Evolutionary conservation across 1,139 yeast species (phyloP).

Genomic region (Magnusiomyces clavatus): DNA sequence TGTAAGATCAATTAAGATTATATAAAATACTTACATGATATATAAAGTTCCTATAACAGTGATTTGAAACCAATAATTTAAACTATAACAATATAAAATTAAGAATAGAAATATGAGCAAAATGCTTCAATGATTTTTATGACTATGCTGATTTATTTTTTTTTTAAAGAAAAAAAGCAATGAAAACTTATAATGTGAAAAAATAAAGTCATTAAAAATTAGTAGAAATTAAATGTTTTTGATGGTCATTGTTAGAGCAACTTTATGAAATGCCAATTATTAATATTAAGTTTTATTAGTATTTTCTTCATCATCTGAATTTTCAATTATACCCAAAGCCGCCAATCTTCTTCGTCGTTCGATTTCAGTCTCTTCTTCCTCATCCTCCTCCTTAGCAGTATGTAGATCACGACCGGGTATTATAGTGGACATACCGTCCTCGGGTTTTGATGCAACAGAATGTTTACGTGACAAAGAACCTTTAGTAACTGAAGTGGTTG

Average conservation of each 20-base stretch:
- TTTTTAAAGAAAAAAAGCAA: background rate
- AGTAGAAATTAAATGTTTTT: background rate
- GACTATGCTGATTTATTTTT: too few species aligned
- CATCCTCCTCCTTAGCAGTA: constrained; percentile 14
- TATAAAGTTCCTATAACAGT: too few species aligned
- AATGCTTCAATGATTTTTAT: too few species aligned
- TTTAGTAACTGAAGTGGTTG: background rate
- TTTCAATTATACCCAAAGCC: constrained; percentile 61
- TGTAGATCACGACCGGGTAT: constrained; percentile 3
- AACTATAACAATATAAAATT: too few species aligned
- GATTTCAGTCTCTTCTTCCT: constrained; percentile 51
- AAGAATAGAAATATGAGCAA: too few species aligned
- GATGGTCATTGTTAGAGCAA: background rate
- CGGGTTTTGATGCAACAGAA: background rate
- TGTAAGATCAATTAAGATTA: too few species aligned
- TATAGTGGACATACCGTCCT: background rate
- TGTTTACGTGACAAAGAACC: background rate
- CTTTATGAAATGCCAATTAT: too few species aligned
- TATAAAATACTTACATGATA: too few species aligned
- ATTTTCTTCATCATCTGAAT: constrained; percentile 26
- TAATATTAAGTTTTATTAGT: constrained; percentile 13
- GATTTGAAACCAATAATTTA: too few species aligned
- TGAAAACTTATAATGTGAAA: background rate
- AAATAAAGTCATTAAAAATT: background rate
- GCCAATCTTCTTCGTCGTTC: constrained; percentile 74